Base-by-base conservation (phyloP, 306 rosid genomes). In the Malus sieversii region DNA sequence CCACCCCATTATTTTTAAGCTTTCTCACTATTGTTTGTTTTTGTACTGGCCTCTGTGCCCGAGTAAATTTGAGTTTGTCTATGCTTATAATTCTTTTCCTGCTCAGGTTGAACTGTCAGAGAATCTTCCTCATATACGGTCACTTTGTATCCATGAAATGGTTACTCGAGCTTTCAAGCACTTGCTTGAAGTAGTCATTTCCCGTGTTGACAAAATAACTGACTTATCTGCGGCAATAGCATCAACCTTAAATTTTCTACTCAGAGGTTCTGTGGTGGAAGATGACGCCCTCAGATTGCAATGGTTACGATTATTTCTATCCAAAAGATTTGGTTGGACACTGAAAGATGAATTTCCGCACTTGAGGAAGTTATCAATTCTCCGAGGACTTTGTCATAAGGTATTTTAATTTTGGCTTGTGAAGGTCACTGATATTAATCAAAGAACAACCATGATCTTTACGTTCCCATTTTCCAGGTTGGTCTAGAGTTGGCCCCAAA, bases 91-190 rank as follows among this genome's bases (percentile, higher is more conserved):
- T 11, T 22, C 22, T 35, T 77, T 59, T 62, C 61, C 81, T 70
- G 33, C 64, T 65, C 92, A 95, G 98, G 96, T 92, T 83, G 92
- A 90, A 81, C 96, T 92, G 68, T 90, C 98, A 0, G 88, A 87
- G 82, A 85, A 85, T 84, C 97, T 95, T 84, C 97, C 98, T 76
- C 98, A 95, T 76, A 95, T 95, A 79, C 97, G 89, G 77, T 92
- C 97, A 19, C 97, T 95, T 77, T 92, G 97, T 84, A 86, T 95
- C 78, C 98, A 95, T 67, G 98, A 95, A 91, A 95, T 92, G 98
- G 88, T 92, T 60, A 89, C 90, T 70, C 93, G 98, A 75, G 97
- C 98, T 66, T 92, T 89, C 86, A 95, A 92, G 93, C 97, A 92
- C 78, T 84, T 88, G 58, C 84, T 95, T 80, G 86, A 88, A 84